These are phyloP conservation scores for Gamsiella multidivaricata DNA, from an alignment of 192 early-diverging fungal genomes.

Conservation along the genomic window DNA sequence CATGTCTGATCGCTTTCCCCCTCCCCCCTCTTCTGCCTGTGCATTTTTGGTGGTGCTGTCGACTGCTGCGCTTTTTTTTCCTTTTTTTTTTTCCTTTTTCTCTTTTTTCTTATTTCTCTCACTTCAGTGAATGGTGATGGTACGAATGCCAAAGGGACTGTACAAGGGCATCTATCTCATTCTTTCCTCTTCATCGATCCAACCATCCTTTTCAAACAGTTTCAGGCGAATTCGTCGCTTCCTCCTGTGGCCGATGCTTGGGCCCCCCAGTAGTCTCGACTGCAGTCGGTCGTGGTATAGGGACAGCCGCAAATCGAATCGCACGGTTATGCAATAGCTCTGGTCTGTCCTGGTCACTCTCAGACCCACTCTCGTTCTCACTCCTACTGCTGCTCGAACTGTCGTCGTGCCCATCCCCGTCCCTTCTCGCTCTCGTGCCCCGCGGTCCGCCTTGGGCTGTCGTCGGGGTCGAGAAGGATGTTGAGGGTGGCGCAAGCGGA, in stretches of 20 bases:
- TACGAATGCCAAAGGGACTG: too few species aligned
- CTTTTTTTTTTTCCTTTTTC: constrained; percentile 4
- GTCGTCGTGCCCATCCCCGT: constrained; percentile 1
- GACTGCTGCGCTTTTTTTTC: too few species aligned
- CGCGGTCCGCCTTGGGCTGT: background rate
- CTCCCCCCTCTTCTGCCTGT: too few species aligned
- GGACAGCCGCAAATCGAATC: constrained; percentile 25
- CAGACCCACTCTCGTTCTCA: constrained; percentile 5
- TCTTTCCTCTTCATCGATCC: too few species aligned
- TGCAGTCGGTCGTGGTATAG: constrained; percentile 11
- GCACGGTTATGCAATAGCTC: constrained; percentile 34
- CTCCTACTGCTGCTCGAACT: background rate
- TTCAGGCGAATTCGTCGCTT: constrained; percentile 9
- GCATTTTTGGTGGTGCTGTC: too few species aligned
- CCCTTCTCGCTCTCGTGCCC: background rate
- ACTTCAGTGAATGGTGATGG: too few species aligned
- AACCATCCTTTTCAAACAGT: constrained; percentile 12
- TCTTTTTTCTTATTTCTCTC: background rate
- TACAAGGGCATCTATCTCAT: too few species aligned
- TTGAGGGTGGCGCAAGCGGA: background rate
- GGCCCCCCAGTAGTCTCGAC: constrained; percentile 4
- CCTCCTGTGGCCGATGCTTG: constrained; percentile 23
- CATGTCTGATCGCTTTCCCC: too few species aligned
- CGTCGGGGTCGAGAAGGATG: background rate
- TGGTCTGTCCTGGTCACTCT: constrained; percentile 38